Evolutionary conservation across 1,139 yeast species (phyloP), one percentile per base, ranked within the genome.

Genomic region (Geotrichum klebahnii): DNA sequence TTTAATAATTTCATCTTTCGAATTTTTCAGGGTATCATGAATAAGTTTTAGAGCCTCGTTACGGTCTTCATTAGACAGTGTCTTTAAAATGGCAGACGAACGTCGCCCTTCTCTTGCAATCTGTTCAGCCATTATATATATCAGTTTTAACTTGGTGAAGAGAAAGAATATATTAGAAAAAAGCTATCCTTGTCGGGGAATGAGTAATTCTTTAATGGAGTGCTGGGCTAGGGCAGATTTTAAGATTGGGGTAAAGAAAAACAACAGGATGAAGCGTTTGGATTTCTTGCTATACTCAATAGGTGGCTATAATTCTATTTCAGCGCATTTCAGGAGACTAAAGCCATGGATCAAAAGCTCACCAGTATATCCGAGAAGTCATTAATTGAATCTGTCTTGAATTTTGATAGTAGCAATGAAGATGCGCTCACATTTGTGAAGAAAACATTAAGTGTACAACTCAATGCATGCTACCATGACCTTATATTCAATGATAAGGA

Each of bases 31-130:
- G 1, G 81, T 84, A 58, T 82, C 84, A 61, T 85, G 83, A 52
- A 94, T 84, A 55, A 79, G 76, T 57, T 77, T 73, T 44, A 94
- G 73, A 1, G 96, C 95, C 0, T 67, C 65, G 1, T 90, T 84
- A 59, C 98, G 77, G 58, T 84, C 79, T 39, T 79, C 82, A 61
- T 88, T 79, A 9, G 84, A 67, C 37, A 90, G 72, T 0, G 96
- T 84, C 63, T 92, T 92, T 54, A 92, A 75, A 12, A 79, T 73
- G 3, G 92, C 81, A 49, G 95, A 88, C 2, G 97, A 92, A 12
- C 69, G 61, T 59, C 83, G 86, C 6, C 97, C 96, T 26, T 77
- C 77, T 58, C 70, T 78, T 8, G 98, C 97, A 53, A 90, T 85
- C 48, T 72, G 68, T 67, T 84, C 92, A 16, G 94, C 87, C 77